Base-by-base conservation (phyloP, 352 stramenopile species). In the Plasmopara halstedii region DNA sequence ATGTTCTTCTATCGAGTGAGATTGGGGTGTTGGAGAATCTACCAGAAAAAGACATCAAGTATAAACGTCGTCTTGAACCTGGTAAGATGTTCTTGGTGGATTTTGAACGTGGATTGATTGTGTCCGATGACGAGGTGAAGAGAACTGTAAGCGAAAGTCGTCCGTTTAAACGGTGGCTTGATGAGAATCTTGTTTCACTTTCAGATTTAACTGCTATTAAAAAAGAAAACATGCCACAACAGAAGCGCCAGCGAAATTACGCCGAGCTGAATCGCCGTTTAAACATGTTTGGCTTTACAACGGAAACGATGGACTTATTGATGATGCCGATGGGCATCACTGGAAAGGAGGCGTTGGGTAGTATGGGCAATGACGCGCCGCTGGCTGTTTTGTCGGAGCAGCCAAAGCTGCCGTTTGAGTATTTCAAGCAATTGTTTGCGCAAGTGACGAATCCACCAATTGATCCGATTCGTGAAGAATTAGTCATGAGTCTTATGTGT, bases 1-100 rank as follows among this genome's bases (percentile, higher is more conserved):
- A 97, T 50, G 91, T 98, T 0, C 62, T 98, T 15, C 67, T 98
- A 17, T 97, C 88, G 6, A 97, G 85, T 36, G 95, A 98, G 68
- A 97, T 96, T 19, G 94, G 94, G 55, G 90, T 98, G 8, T 70
- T 97, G 14, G 86, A 94, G 19, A 75, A 95, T 42, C 52, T 98
- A 39, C 67, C 79, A 8, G 88, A 97, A 57, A 63, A 73, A 21
- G 83, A 96, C n/a, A 88, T 98, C 35, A 92, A 91, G 56, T 77
- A 88, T 29, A 97, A 97, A 67, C 85, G 94, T 50, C 83, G 95
- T 46, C 70, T 98, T 39, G 94, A 97, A 58, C 94, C 95, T 2
- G 95, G 95, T 41, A 97, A 98, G 67, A 98, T 98, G 90, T 98
- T 98, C 50, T 69, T 97, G 36, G 90, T 98, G 27, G 94, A 98